Base-by-base conservation (phyloP, 2,329 filamentous ascomycete genomes). In the Botryotinia calthae region DNA sequence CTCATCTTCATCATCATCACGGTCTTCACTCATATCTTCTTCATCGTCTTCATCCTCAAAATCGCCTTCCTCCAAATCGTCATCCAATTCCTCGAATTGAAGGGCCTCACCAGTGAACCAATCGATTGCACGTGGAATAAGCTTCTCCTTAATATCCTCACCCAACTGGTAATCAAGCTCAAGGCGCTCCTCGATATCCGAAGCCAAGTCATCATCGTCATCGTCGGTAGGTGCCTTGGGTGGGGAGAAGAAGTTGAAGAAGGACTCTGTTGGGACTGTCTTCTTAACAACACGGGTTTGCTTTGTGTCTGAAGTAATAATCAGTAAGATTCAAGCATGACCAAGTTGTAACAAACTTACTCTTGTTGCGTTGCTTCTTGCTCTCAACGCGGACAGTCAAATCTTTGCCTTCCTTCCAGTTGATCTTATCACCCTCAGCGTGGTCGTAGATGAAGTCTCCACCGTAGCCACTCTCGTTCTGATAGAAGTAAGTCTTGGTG, bases 281-380 rank as follows among this genome's bases (percentile, higher is more conserved):
- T 98, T 97, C 91, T 98, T 98, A 78, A 99, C 95, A 78, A 99
- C 93, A 78, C 96, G 94, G 75, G 96, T 99, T 84, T 99, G 96
- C 87, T 99, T 99, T 78, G 96, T 99, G 87, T 96, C 96, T 98
- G 79, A 7, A 75, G 66, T 2, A 61, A 56, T 46, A 42, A 37
- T 72, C 48, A 72, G 66, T 22, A 71, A 56, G 37, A 37, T 67
- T 22, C 37, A 46, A 58, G 62, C 40, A 28, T 34, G 54, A 46
- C 31, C 20, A 28, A 34, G 69, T 58, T 61, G 25, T 40, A 40
- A 34, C 18, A 48, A 46, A 82, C 89, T 86, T 87, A 99, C 96
- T 98, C 90, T 98, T 99, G 86, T 99, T 99, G 77, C 96, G 90
- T 86, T 99, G 96, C 88, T 99, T 99, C 90, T 99, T 99, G 88